Base-by-base conservation (phyloP, 805 yeast genomes). In the Candida ulmi region DNA sequence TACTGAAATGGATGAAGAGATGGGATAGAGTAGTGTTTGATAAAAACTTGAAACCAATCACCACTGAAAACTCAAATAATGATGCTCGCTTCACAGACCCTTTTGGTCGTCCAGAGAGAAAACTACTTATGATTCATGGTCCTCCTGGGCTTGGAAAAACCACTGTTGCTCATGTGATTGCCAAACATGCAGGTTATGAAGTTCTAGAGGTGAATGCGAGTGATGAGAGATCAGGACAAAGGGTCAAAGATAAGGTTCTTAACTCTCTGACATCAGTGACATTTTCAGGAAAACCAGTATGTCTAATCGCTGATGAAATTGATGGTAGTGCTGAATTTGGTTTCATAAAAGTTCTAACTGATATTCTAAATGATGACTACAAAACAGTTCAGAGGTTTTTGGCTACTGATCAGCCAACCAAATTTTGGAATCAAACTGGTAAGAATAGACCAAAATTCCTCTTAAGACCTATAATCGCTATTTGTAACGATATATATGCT, bases 141-240 rank as follows among this genome's bases (percentile, higher is more conserved):
- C 93, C 96, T 0, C 88, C 96, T 0, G 99, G 99, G 2, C 71
- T 83, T 15, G 99, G 99, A 9, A 91, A 91, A 56, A 90, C 98
- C 0, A 76, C 93, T 0, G 80, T 88, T 2, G 87, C 91, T 0
- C 96, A 90, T 54, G 76, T 88, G 2, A 72, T 88, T 28, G 93
- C 96, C 3, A 71, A 69, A 34, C 95, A 86, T 47, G 74, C 85
- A 30, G 95, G 95, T 0, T 91, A 84, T 57, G 77, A 79, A 34
- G 74, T 84, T 0, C 72, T 83, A 48, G 99, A 91, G 52, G 72
- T 91, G 44, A 91, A 91, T 62, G 96, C 98, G 6, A 76, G 84
- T 58, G 88, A 81, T 52, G 88, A 83, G 54, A 68, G 91, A 44
- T 72, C 83, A 0, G 86, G 83, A 0, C 60, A 60, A n/a, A 54